Conservation (phyloP, 176 grass and related monocot genomes). For the barley (Hordeum vulgare) region DNA sequence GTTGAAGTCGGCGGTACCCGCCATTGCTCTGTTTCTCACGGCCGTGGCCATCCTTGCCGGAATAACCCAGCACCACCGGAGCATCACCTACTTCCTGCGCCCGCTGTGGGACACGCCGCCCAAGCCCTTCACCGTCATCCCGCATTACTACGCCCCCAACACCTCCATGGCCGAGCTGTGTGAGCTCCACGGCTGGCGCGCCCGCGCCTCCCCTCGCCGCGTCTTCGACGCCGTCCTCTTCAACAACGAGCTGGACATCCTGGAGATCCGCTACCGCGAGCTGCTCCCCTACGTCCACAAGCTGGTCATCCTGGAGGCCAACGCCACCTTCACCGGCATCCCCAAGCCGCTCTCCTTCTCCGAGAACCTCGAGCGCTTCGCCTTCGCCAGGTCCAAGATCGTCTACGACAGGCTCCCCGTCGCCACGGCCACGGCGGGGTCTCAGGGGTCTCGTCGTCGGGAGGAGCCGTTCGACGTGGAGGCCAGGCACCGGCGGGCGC, state of each 20-base stretch:
- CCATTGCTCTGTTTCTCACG: constrained; percentile 32
- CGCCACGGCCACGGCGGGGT: background rate
- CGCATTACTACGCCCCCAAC: constrained; percentile 73
- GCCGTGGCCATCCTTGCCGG: background rate
- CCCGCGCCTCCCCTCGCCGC: constrained; percentile 48
- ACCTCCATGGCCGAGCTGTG: constrained; percentile 64
- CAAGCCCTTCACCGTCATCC: constrained; percentile 57
- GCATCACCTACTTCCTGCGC: constrained; percentile 64
- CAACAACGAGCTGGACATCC: constrained; percentile 84
- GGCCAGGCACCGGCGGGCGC: constrained; percentile 50
- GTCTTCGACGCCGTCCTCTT: constrained; percentile 80
- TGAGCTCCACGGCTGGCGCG: constrained; percentile 65
- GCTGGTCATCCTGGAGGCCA: constrained; percentile 83
- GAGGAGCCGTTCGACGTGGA: constrained; percentile 66
- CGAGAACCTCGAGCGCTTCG: constrained; percentile 42
- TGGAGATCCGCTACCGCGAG: constrained; percentile 75
- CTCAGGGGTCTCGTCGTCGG: background rate
- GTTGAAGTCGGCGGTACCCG: constrained; percentile 18
- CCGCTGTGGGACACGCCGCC: constrained; percentile 85
- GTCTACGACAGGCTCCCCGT: constrained; percentile 56
- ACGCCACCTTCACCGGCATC: constrained; percentile 76
- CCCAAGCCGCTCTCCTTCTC: constrained; percentile 56
- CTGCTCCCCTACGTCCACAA: constrained; percentile 61
- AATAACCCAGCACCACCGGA: constrained; percentile 29
- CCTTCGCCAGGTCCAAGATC: constrained; percentile 57